Base-by-base conservation (phyloP, 2,329 filamentous ascomycete genomes). In the Diaporthe batatas region DNA sequence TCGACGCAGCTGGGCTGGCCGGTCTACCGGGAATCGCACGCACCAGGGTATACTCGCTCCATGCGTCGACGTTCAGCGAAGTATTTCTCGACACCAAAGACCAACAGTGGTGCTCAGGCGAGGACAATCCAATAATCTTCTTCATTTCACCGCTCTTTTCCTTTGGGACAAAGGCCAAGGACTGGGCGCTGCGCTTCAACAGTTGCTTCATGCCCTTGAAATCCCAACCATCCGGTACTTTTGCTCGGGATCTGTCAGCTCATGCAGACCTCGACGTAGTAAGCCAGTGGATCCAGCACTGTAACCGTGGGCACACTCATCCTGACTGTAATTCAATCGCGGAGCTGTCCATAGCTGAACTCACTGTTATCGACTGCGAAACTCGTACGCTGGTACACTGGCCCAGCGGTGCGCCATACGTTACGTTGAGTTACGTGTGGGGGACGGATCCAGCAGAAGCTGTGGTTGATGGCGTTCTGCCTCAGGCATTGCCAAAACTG, bases 391-490 rank as follows among this genome's bases (percentile, higher is more conserved):
- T 72, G 4, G 51, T 58, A 6, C 42, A 29, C 14, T 65, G 59
- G 51, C 39, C 51, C 8, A 16, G n/a, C 16, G 39, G 44, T 14
- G 36, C 32, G 25, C 62, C 54, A 14, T 72, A 59, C n/a, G 70
- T 59, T 6, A 72, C 70, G 0, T 36, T 72, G 62, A 72, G 70
- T n/a, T 72, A 72, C 21, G 70, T 72, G 12, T 72, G 70, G 70
- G 70, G 70, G 11, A 14, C 34, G 12, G 53, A 59, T 10, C 29
- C 23, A 7, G 62, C 54, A 6, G 51, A 68, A 23, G 21, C 16
- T 42, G 16, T 23, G 29, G 44, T 21, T 21, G 44, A 36, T 5
- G 23, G 21, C 8, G 29, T 12, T 6, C 23, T 62, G 32, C 70
- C 57, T 14, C 16, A 53, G 6, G n/a, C n/a, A 36, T 29, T 71